Base-by-base conservation (phyloP, 345 rosid species). In the Brassica incana region DNA sequence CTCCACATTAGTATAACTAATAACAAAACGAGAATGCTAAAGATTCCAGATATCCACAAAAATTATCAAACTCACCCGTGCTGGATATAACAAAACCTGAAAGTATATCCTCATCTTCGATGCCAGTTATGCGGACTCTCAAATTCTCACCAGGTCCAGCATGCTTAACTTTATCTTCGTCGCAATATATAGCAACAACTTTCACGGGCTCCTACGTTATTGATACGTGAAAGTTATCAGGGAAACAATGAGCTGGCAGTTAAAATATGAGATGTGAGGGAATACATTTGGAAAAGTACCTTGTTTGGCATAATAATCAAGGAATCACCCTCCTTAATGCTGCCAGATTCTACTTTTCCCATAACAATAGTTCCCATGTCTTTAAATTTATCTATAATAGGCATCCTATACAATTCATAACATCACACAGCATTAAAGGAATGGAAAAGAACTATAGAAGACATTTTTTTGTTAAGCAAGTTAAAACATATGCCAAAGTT, bases 351-450 rank as follows among this genome's bases (percentile, higher is more conserved):
- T 45, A 90, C 88, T 81, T 93, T 95, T 48, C 99, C 99, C 99
- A 95, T 95, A 15, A 91, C 91, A 82, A 91, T 93, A 52, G 99
- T 95, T 77, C 99, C 99, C 97, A 95, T 91, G 83, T 95, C 99
- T 84, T 95, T 95, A 84, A 91, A 95, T 74, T 93, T 95, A 91
- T 93, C 99, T 84, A 95, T 84, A 40, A 95, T 88, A 56, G 99
- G 97, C 98, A 95, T 85, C 93, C 99, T 95, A 11, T 10, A 83
- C 79, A 83, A 72, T 63, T 71, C 50, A 61, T 59, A 75, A 52
- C 69, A 70, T 38, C 43, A 52, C 2, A 74, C 23, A 69, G 54
- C 52, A 9, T 40, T 14, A 73, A 56, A 27, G 33, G 63, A 62
- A 8, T 15, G 35, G 43, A 6, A 3, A 48, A 35, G 15, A 36